Evolutionary conservation across 345 rosid genomes (phyloP), one percentile per base, ranked within the genome.

Genomic region (Noccaea bulbosa): DNA sequence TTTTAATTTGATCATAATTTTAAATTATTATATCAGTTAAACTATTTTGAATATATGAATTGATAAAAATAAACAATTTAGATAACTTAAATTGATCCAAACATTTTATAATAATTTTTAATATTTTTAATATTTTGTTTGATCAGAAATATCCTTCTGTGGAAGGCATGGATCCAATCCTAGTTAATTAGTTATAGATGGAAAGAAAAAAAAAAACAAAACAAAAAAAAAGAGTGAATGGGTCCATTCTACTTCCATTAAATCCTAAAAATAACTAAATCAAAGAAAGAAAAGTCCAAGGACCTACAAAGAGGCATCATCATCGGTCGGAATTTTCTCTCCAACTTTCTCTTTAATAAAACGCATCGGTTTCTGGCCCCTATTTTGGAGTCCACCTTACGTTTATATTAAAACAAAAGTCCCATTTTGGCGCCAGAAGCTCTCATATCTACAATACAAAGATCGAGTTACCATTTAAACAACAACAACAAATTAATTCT

Each of bases 341-440:
- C 70, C 33, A 55, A 55, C 71, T 72, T 72, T 72, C 16, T 56
- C 66, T 73, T 65, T 73, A 39, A 10, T 53, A 63, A 72, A 71
- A 65, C 16, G 6, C 52, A 65, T 48, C 16, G 37, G 20, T 52
- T 33, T 22, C 17, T 14, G 15, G 11, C 24, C 22, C 22, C 32
- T 46, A 39, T 22, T 70, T 50, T 30, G 46, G 27, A 54, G 33
- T 27, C 17, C 40, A 32, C 40, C 67, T 10, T 62, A 62, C 20
- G 32, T 63, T 38, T 51, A 38, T 51, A n/a, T 6, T 27, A 65
- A 22, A 37, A 39, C 60, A 65, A 38, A 55, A 73, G 35, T 27
- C 24, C 33, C 6, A 48, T 39, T 40, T 73, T 65, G 72, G 72
- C 77, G 72, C 77, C 53, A 65, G 7, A 72, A 34, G 54, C 41